Conservation (phyloP, 2,329 filamentous ascomycete genomes). For the Aspergillus sp. region DNA sequence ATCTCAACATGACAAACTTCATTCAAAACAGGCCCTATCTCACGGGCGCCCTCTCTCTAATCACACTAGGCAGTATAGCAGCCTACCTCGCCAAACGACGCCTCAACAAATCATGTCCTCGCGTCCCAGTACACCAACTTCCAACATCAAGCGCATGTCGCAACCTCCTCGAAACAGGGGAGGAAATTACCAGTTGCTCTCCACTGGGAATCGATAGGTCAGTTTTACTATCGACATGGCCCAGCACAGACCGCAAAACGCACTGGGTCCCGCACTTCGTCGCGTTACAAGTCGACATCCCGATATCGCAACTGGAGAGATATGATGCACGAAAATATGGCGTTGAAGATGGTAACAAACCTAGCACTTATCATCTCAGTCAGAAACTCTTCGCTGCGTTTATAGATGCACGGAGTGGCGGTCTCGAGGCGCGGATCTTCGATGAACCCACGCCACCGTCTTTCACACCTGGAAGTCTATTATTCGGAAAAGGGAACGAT, state of each 20-base stretch:
- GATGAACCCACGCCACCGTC: not conserved
- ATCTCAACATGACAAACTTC: too few relatives aligned
- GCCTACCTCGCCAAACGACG: not conserved
- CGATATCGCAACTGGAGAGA: not conserved
- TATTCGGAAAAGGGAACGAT: not conserved
- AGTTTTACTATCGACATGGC: not conserved
- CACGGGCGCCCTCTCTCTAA: too few relatives aligned
- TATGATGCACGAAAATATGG: not conserved
- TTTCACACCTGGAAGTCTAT: not conserved
- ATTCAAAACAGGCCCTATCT: too few relatives aligned
- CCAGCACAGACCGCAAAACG: not conserved
- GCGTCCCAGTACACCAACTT: not conserved
- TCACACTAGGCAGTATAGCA: too few relatives aligned
- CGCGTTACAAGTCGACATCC: conserved; percentile 4
- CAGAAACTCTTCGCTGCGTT: not conserved
- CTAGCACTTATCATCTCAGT: not conserved
- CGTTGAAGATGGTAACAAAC: not conserved
- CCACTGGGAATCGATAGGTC: not conserved
- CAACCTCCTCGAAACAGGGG: not conserved
- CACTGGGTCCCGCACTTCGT: conserved; percentile 7
- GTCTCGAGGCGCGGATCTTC: not conserved
- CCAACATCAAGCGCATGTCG: not conserved
- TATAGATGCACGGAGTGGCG: not conserved
- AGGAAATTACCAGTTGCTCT: not conserved
- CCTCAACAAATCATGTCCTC: not conserved